These are phyloP conservation scores for Clavariopsis aquatica DNA, from an alignment of 495 filamentous ascomycete species.

Conservation along the genomic window DNA sequence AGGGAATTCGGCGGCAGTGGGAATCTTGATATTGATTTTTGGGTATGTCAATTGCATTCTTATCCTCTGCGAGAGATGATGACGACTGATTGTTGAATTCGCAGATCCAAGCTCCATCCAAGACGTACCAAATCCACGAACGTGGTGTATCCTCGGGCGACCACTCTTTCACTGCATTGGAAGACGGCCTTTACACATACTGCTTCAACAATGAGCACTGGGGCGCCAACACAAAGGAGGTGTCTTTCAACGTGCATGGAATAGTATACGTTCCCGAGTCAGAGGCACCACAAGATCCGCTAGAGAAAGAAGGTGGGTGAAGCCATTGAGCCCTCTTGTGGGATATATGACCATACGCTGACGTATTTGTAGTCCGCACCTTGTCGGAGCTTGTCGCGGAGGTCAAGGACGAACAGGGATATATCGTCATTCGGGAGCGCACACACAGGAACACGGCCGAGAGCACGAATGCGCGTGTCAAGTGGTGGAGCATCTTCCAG, in stretches of 20 bases:
- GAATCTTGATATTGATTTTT: conserved; percentile 96
- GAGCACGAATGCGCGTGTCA: conserved; percentile 94
- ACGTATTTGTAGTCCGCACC: conserved; percentile 64
- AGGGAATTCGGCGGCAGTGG: conserved; percentile 92
- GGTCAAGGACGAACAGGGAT: conserved; percentile 96
- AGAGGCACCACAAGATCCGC: conserved; percentile 79
- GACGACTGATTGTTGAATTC: conserved; percentile 1
- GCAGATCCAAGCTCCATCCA: conserved; percentile 81
- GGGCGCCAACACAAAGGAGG: conserved; percentile 88
- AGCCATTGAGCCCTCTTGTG: conserved; percentile 9
- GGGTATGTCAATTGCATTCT: conserved; percentile 62
- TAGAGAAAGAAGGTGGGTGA: conserved; percentile 83
- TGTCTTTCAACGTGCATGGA: conserved; percentile 98
- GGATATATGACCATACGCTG: conserved; percentile 4
- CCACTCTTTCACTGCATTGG: conserved; percentile 81
- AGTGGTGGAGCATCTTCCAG: conserved; percentile 99
- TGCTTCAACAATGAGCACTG: conserved; percentile 99
- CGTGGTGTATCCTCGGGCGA: conserved; percentile 82
- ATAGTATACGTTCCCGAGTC: conserved; percentile 94
- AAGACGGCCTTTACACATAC: conserved; percentile 89
- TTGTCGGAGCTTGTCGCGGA: conserved; percentile 83
- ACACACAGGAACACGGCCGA: conserved; percentile 97
- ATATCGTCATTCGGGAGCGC: conserved; percentile 92
- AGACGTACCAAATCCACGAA: conserved; percentile 73
- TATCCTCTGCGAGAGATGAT: background rate